Conservation (phyloP, 2,329 filamentous ascomycete species). For the Diaporthe ilicicola region DNA sequence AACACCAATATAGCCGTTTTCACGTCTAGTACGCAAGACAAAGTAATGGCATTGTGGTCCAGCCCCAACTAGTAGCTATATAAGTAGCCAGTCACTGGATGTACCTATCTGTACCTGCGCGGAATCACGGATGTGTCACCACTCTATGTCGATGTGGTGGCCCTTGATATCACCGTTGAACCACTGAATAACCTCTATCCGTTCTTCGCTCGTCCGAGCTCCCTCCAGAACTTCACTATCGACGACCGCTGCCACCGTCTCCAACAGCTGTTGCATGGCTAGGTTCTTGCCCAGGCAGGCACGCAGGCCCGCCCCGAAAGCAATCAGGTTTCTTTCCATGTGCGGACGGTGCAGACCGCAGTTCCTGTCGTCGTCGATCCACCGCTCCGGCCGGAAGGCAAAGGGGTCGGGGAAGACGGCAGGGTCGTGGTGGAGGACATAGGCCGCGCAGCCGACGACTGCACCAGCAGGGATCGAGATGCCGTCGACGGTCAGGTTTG, state of each 20-base stretch:
- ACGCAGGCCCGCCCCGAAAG: slow-evolving; percentile 37
- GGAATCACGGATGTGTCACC: neutral
- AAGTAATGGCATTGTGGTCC: neutral
- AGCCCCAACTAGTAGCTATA: neutral
- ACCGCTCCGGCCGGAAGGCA: slow-evolving; percentile 36
- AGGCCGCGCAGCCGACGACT: slow-evolving; percentile 71
- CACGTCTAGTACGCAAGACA: neutral
- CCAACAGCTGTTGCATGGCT: slow-evolving; percentile 30
- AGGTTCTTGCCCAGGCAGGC: slow-evolving; percentile 38
- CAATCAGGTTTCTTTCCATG: slow-evolving; percentile 29
- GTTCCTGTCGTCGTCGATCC: slow-evolving; percentile 26
- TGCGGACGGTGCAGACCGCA: neutral
- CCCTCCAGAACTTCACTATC: slow-evolving; percentile 18
- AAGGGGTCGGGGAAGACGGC: slow-evolving; percentile 34
- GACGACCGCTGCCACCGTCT: neutral
- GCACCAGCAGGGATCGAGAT: slow-evolving; percentile 63
- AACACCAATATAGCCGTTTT: neutral
- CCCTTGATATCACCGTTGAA: slow-evolving; percentile 32
- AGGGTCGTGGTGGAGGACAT: slow-evolving; percentile 57
- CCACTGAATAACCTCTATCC: slow-evolving; percentile 30
- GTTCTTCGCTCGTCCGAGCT: slow-evolving; percentile 14
- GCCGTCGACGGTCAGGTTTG: slow-evolving; percentile 54
- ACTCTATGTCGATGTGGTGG: slow-evolving; percentile 23
- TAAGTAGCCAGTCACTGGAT: neutral
- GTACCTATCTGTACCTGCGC: neutral